A percentile compares a stretch with the other conserved stretches of the same genome.
These are phyloP conservation scores for Amanita molliuscula DNA, from an alignment of 768 basidiomycete species.

Conservation along the genomic window DNA sequence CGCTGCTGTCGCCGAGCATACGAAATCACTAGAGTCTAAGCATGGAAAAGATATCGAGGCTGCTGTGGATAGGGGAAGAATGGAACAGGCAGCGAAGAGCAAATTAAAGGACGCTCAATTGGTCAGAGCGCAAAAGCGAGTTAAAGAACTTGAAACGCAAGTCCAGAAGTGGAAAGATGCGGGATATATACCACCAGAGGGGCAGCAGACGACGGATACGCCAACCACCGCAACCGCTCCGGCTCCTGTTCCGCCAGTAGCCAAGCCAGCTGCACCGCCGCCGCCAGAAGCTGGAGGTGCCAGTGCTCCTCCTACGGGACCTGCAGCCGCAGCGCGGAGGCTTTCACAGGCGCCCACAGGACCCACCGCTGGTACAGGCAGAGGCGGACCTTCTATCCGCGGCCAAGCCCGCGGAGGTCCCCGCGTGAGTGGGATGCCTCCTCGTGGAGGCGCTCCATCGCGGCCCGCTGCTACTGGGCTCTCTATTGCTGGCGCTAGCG, in stretches of 20 bases:
- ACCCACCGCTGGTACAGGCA: conserved; percentile 19
- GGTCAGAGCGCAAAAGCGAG: conserved; percentile 43
- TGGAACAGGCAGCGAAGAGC: conserved; percentile 48
- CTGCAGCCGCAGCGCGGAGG: conserved; percentile 11
- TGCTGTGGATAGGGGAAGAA: conserved; percentile 60
- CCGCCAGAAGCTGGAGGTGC: conserved; percentile 16
- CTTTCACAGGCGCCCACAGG: conserved; percentile 5
- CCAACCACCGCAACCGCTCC: conserved; percentile 12
- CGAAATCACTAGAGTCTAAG: conserved; percentile 33
- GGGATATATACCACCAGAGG: conserved; percentile 33
- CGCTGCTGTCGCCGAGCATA: conserved; percentile 39
- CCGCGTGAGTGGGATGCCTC: conserved; percentile 10
- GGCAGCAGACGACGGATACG: conserved; percentile 9
- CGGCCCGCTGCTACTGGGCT: conserved; percentile 15
- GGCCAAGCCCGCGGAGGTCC: conserved; percentile 20
- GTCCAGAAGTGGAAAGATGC: conserved; percentile 46
- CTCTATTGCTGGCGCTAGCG: neutral
- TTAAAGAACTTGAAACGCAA: conserved; percentile 63
- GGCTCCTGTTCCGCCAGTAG: conserved; percentile 10
- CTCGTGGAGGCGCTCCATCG: conserved; percentile 6
- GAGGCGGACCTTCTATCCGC: conserved; percentile 29
- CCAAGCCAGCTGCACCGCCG: conserved; percentile 12
- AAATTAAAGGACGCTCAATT: conserved; percentile 68
- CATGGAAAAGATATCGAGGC: conserved; percentile 48
- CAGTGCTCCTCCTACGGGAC: conserved; percentile 13